Evolutionary conservation across 1,284 basidiomycete species (phyloP).

Genomic region (Marasmius tenuissimus): DNA sequence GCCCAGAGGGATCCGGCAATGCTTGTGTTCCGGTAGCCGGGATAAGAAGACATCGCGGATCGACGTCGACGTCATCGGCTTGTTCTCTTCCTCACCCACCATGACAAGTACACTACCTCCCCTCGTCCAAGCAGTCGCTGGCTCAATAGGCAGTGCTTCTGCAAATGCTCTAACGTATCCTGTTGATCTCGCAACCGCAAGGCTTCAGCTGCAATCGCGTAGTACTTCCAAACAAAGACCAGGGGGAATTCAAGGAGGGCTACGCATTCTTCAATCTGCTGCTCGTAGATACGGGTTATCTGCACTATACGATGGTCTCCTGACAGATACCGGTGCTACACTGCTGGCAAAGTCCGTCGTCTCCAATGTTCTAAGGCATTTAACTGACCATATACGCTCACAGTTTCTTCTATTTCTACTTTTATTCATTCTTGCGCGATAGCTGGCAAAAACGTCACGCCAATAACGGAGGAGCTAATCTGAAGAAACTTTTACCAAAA

Average conservation of each 20-base stretch:
- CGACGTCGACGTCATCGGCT: not conserved
- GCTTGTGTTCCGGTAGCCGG: too few relatives aligned
- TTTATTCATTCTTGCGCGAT: constrained; percentile 38
- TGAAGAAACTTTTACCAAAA: constrained; percentile 17
- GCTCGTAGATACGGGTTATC: constrained; percentile 37
- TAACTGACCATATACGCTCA: not conserved
- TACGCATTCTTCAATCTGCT: constrained; percentile 36
- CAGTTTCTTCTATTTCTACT: constrained; percentile 50
- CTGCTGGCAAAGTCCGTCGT: constrained; percentile 48
- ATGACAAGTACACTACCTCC: constrained; percentile 61
- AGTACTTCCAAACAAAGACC: constrained; percentile 1
- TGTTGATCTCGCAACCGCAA: constrained; percentile 52
- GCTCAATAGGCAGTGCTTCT: constrained; percentile 51
- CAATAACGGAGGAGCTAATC: not conserved
- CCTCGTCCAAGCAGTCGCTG: constrained; percentile 55
- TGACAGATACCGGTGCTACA: constrained; percentile 51
- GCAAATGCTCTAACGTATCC: constrained; percentile 55
- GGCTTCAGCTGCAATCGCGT: constrained; percentile 34
- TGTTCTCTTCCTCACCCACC: constrained; percentile 11
- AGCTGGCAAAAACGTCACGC: constrained; percentile 22
- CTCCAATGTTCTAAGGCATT: not conserved
- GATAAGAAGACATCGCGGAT: not conserved
- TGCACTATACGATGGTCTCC: constrained; percentile 50
- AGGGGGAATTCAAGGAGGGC: constrained; percentile 32
- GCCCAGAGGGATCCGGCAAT: too few relatives aligned